Conservation (phyloP, 495 filamentous ascomycete species). For the Aspergillus mulundensis region DNA sequence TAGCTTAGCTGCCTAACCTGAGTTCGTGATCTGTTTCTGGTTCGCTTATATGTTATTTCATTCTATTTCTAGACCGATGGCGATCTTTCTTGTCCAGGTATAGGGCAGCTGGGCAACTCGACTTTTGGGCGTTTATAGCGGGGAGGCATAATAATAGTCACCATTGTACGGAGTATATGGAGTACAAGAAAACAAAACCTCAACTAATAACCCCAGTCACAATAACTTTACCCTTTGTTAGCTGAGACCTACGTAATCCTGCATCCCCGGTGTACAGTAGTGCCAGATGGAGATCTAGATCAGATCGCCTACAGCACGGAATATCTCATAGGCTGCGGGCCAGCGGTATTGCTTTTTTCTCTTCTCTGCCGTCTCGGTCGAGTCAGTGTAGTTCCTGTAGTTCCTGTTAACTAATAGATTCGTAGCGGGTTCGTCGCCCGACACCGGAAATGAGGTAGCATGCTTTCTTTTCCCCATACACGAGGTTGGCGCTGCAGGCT, state of each 20-base stretch:
- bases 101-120: too few relatives aligned
- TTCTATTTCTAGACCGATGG: too few relatives aligned
- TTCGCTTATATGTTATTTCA: too few relatives aligned
- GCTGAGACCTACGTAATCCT: background rate
- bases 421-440: background rate
- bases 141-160: conserved; percentile 1
- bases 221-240: background rate
- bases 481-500: background rate
- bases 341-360: background rate
- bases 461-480: background rate
- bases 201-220: background rate
- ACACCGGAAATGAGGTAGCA: background rate
- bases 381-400: too few relatives aligned
- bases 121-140: conserved; percentile 3
- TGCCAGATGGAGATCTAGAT: background rate
- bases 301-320: background rate
- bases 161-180: background rate
- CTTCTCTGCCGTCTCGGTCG: background rate
- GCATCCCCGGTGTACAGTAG: background rate
- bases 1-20: background rate
- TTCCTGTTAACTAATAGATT: conserved; percentile 6
- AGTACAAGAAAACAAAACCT: too few relatives aligned
- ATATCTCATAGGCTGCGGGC: background rate
- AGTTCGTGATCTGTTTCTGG: too few relatives aligned
- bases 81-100: too few relatives aligned